Base-by-base conservation (phyloP, 139 green algal species). In the Tetratostichococcus sp. region DNA sequence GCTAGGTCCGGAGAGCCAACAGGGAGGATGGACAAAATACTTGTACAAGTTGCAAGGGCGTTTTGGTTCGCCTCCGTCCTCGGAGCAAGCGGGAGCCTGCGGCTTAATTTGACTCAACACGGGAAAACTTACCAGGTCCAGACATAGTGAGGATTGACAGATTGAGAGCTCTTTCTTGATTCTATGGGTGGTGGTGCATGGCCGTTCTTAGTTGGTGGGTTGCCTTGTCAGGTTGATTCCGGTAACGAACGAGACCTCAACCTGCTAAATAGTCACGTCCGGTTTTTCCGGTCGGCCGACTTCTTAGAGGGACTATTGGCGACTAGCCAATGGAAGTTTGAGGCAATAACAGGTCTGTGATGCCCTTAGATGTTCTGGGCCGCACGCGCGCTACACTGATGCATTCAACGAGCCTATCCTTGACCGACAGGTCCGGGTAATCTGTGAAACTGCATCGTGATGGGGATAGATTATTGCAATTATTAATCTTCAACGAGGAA, bases 271-370 rank as follows among this genome's bases (percentile, higher is more conserved):
- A 97, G 90, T 91, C 86, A 90, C 81, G 77, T 66, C 83, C 87
- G 86, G 73, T 87, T 86, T 69, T 89, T 84, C 78, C 86, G 82
- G 83, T 71, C 79, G 83, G 89, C 88, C 70, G 86, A 90, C 91
- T 96, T 95, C 91, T 97, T 97, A 96, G 89, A 95, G 91, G 91
- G 92, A 94, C 91, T 94, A 89, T 96, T 90, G 91, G 90, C 86
- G 90, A 93, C 86, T 94, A 96, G 85, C 88, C 90, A 87, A 92
- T 92, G 91, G 91, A 97, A 96, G 90, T 95, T 91, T 97, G 92
- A 97, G 92, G 92, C 92, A 93, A 96, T 95, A 97, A 97, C 92
- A 97, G 92, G 93, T 97, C 92, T 97, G 93, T 97, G 93, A 97
- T 97, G 93, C 93, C 93, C 93, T 97, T 97, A 97, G 91, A 97